Percentiles rank a stretch among this genome's conserved stretches.
These are phyloP conservation scores for Chlorella sp. DNA, from an alignment of 139 green algal species.

Conservation along the genomic window DNA sequence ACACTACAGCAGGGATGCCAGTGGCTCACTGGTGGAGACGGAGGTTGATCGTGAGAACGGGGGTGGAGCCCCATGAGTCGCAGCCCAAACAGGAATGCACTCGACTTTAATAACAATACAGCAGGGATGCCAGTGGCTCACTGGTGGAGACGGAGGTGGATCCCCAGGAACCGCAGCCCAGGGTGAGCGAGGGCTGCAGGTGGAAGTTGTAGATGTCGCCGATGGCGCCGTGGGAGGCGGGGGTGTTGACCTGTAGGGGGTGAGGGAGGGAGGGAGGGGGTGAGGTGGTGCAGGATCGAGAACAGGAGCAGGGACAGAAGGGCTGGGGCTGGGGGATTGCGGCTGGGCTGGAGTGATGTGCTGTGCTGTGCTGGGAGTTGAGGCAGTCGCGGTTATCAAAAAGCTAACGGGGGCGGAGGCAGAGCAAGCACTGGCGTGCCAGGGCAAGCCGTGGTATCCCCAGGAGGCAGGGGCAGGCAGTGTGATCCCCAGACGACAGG, in stretches of 20 bases:
- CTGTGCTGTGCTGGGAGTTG: too few species aligned
- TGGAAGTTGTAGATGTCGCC: constrained; percentile 67
- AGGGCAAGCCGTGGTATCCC: too few species aligned
- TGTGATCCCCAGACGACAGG: too few species aligned
- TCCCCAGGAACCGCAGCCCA: constrained; percentile 75
- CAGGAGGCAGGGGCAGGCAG: too few species aligned
- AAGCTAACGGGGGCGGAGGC: too few species aligned
- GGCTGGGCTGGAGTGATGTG: neutral
- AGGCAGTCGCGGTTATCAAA: too few species aligned
- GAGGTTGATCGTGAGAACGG: too few species aligned
- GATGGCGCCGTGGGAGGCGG: constrained; percentile 59
- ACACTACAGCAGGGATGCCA: neutral
- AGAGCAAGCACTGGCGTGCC: too few species aligned
- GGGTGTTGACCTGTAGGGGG: constrained; percentile 60
- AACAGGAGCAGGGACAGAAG: neutral
- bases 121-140: neutral
- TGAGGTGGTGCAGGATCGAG: neutral
- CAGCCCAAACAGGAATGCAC: too few species aligned
- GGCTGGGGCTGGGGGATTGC: neutral
- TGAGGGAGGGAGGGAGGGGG: neutral
- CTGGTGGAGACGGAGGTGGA: constrained; percentile 64
- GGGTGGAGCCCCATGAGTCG: too few species aligned
- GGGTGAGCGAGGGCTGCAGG: constrained; percentile 75
- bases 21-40: too few species aligned
- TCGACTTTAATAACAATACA: neutral